Percentiles rank a stretch among this genome's conserved stretches.
These are phyloP conservation scores for Gossypium armourianum DNA, from an alignment of 441 rosid genomes.

Conservation along the genomic window DNA sequence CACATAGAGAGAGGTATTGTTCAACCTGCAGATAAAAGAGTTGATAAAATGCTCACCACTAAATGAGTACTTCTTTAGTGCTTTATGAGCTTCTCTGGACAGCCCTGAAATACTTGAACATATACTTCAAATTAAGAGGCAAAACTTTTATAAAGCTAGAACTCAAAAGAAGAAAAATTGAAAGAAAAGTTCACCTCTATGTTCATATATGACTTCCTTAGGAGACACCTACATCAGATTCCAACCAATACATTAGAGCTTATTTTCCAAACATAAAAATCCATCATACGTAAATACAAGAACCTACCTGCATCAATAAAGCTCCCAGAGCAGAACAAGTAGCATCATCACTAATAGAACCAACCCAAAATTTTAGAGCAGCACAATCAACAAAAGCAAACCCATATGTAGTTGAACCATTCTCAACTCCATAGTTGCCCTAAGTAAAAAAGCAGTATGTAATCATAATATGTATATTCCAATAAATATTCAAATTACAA, in stretches of 20 bases:
- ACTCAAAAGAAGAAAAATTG: constrained; percentile 3
- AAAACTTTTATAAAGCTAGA: not conserved
- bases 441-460: constrained; percentile 17
- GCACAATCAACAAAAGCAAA: constrained; percentile 97
- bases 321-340: constrained; percentile 85
- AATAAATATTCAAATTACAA: constrained; percentile 13
- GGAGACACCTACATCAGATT: constrained; percentile 61
- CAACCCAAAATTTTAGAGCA: constrained; percentile 79
- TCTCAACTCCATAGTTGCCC: constrained; percentile 40
- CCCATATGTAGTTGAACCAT: constrained; percentile 53
- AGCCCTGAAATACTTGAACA: constrained; percentile 45
- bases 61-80: constrained; percentile 57
- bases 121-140: constrained; percentile 5
- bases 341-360: constrained; percentile 64
- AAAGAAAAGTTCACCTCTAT: constrained; percentile 44
- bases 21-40: not conserved
- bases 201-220: constrained; percentile 79
- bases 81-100: constrained; percentile 72
- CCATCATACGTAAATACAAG: constrained; percentile 13
- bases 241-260: constrained; percentile 17
- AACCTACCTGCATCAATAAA: constrained; percentile 74
- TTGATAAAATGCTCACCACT: constrained; percentile 40
- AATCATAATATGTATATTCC: constrained; percentile 6
- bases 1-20: not conserved
- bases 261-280: constrained; percentile 7